These are phyloP conservation scores for Pochonia chlamydosporia DNA, from an alignment of 2,329 filamentous ascomycete genomes.

Conservation along the genomic window DNA sequence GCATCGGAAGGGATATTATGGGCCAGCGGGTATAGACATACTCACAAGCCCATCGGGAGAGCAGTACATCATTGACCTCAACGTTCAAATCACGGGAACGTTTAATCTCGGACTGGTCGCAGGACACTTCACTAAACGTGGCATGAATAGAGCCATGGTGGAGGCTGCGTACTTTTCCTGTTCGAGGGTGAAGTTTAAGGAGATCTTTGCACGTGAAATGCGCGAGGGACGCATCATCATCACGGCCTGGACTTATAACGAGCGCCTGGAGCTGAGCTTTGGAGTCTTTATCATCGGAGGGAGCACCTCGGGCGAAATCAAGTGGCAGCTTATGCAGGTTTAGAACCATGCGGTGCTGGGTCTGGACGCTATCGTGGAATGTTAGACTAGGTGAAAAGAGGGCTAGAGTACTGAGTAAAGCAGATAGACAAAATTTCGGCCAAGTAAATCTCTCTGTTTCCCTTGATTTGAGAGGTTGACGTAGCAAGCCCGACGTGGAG, in stretches of 20 bases:
- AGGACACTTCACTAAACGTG: conserved; percentile 6
- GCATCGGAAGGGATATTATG: conserved; percentile 6
- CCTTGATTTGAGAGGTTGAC: too few species aligned
- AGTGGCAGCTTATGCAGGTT: not conserved
- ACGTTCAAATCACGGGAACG: conserved; percentile 4
- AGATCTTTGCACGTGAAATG: not conserved
- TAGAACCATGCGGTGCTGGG: not conserved
- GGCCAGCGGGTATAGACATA: conserved; percentile 6
- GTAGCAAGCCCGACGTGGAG: too few species aligned
- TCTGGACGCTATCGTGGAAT: not conserved
- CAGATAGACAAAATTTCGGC: too few species aligned
- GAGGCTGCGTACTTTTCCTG: conserved; percentile 3
- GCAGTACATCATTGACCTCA: conserved; percentile 8
- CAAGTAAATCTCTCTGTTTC: too few species aligned
- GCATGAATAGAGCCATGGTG: conserved; percentile 2
- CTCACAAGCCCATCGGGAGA: not conserved
- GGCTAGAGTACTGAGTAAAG: too few species aligned
- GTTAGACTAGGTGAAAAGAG: too few species aligned
- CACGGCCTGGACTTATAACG: conserved; percentile 5
- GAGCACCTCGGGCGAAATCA: not conserved
- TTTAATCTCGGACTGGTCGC: conserved; percentile 1
- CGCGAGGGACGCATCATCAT: conserved; percentile 6
- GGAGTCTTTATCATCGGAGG: conserved; percentile 6
- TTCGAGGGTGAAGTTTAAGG: conserved; percentile 5
- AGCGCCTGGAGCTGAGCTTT: conserved; percentile 1